Evolutionary conservation across 441 rosid genomes (phyloP).

Genomic region (Brassica balearica): DNA sequence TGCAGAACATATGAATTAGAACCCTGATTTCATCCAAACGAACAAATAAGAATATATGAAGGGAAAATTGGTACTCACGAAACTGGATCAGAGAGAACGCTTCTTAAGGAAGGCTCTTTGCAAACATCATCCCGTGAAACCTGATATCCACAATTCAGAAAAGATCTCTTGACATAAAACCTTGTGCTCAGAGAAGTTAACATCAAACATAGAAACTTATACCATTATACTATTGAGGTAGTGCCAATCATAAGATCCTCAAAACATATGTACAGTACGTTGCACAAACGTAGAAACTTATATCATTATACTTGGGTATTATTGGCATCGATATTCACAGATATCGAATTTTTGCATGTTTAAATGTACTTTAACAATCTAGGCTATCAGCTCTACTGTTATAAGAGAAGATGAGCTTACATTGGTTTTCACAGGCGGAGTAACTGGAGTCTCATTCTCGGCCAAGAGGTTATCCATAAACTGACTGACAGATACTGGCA

Average conservation of each 20-base stretch:
- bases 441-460: slow-evolving; percentile 77
- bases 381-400: background rate
- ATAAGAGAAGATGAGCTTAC: slow-evolving; percentile 56
- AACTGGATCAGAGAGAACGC: slow-evolving; percentile 90
- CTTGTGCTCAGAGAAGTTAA: slow-evolving; percentile 41
- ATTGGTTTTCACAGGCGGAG: slow-evolving; percentile 60
- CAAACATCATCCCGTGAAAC: slow-evolving; percentile 57
- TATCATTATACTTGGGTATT: background rate
- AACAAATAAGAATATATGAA: slow-evolving; percentile 28
- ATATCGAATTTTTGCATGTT: slow-evolving; percentile 15
- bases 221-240: slow-evolving; percentile 24
- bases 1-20: slow-evolving; percentile 36
- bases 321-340: slow-evolving; percentile 17
- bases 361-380: slow-evolving; percentile 10
- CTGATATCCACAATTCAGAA: slow-evolving; percentile 61
- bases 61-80: slow-evolving; percentile 69
- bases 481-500: slow-evolving; percentile 93
- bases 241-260: slow-evolving; percentile 22
- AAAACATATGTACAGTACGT: background rate
- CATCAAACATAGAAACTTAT: slow-evolving; percentile 29
- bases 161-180: slow-evolving; percentile 43
- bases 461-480: slow-evolving; percentile 98
- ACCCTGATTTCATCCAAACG: background rate
- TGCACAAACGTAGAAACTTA: background rate
- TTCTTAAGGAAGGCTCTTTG: slow-evolving; percentile 91